Evolutionary conservation across 164 flowering plant species (phyloP).

Genomic region (Hamamelis virginiana): DNA sequence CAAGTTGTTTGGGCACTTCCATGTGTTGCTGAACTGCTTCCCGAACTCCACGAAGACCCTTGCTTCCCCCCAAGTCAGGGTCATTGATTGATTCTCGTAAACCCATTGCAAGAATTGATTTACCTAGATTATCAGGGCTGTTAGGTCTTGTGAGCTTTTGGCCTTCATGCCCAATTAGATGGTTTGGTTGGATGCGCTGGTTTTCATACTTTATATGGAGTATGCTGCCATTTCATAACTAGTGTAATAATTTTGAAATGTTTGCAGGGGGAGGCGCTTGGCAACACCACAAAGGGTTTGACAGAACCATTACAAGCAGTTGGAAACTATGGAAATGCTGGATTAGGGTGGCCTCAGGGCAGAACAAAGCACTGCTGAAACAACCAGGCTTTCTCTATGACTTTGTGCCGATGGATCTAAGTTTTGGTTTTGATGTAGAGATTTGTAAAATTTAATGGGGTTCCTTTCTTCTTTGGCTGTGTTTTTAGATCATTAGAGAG

Average conservation of each 20-base stretch:
- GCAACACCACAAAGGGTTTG: slow-evolving; percentile 59
- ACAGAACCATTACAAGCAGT: slow-evolving; percentile 68
- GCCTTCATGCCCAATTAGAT: not conserved
- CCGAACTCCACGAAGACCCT: no score
- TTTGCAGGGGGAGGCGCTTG: slow-evolving; percentile 79
- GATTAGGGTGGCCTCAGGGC: slow-evolving; percentile 66
- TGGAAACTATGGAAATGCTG: slow-evolving; percentile 80
- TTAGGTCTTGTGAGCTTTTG: not conserved
- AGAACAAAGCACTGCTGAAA: slow-evolving; percentile 19
- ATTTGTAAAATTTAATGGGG: no score
- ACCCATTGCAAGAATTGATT: no score
- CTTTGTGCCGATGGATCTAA: no score
- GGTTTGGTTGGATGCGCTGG: not conserved
- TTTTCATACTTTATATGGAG: not conserved
- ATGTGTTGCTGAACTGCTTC: no score
- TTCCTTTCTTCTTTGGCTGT: no score
- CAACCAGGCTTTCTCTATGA: not conserved
- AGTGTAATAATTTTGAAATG: not conserved
- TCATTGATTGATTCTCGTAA: no score
- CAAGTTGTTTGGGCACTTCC: no score
- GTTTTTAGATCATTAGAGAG: no score
- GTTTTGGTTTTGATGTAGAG: no score
- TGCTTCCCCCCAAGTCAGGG: no score
- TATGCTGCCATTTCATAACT: not conserved
- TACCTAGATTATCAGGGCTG: no score